Evolutionary conservation across 345 rosid genomes (phyloP), one percentile per base, ranked within the genome.

Genomic region (Aquilaria sinensis): DNA sequence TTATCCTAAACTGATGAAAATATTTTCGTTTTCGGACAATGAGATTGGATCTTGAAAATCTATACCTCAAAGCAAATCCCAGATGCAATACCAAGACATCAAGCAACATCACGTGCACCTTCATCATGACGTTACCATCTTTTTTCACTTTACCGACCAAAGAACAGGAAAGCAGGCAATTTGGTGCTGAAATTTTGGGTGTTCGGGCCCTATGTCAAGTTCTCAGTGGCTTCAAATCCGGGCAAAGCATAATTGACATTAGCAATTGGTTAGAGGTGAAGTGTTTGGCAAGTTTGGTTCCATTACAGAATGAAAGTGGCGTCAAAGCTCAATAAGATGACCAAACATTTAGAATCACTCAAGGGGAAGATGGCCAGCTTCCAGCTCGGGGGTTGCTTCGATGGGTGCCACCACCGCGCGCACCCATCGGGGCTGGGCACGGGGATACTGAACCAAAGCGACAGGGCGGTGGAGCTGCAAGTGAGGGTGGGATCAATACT

Each of bases 401-500:
- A 85, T 50, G 86, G 86, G 6, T 86, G 93, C 47, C 70, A 82
- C 0, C 83, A 83, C 74, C 82, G 79, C 14, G 57, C 88, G 3
- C 79, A 70, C 53, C 50, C 75, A 12, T 76, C 78, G 30, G 81
- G 85, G 41, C 60, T 75, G 5, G 81, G 83, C 0, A 75, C 86
- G 61, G 82, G 89, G 53, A 74, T 89, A 67, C 84, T 74, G 81
- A 89, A 89, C 79, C 75, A 77, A 61, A 85, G 89, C 5, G 89
- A 85, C 70, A 74, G 82, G 69, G 71, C 91, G 3, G 63, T 86
- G 47, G 89, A 86, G 76, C 70, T 89, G 60, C 94, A 86, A 68
- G 66, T 86, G 71, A 80, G 94, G 59, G 87, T 86, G 10, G 89
- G 93, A 37, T 86, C 96, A 34, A 78, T 85, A 58, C 85, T 86